Conservation (phyloP, 2,329 filamentous ascomycete species). For the Aspergillus intermedius region DNA sequence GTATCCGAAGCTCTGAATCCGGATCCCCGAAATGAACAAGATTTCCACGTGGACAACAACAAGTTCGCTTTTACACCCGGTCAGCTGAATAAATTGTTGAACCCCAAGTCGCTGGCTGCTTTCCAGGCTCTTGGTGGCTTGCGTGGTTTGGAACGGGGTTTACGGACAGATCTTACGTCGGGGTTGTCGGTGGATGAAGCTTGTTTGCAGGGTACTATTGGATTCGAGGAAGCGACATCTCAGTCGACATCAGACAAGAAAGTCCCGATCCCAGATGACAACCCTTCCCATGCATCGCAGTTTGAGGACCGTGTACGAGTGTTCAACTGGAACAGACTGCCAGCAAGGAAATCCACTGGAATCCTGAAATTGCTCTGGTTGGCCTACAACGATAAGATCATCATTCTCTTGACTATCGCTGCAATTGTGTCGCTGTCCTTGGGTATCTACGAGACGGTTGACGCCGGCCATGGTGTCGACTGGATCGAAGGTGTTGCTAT, state of each 20-base stretch:
- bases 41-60: conserved; percentile 71
- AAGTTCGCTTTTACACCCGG: conserved; percentile 75
- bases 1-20: conserved; percentile 60
- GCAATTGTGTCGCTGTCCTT: conserved; percentile 63
- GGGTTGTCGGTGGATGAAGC: conserved; percentile 74
- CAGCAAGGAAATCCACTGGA: conserved; percentile 57
- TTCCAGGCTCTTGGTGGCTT: conserved; percentile 77
- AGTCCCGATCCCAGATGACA: neutral
- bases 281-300: conserved; percentile 16
- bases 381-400: conserved; percentile 67
- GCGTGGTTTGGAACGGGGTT: conserved; percentile 68
- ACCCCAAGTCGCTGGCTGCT: conserved; percentile 78
- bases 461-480: conserved; percentile 46
- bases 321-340: conserved; percentile 56
- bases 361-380: conserved; percentile 59
- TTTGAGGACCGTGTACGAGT: conserved; percentile 55
- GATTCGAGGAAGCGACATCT: conserved; percentile 63
- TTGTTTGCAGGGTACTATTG: conserved; percentile 56
- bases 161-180: conserved; percentile 63
- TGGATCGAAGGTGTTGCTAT: conserved; percentile 66
- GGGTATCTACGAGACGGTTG: conserved; percentile 62
- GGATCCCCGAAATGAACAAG: conserved; percentile 66
- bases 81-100: conserved; percentile 78
- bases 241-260: conserved; percentile 10
- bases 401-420: conserved; percentile 62